These are phyloP conservation scores for Ustanciosporium gigantosporum DNA, from an alignment of 1,284 basidiomycete species.

Conservation along the genomic window DNA sequence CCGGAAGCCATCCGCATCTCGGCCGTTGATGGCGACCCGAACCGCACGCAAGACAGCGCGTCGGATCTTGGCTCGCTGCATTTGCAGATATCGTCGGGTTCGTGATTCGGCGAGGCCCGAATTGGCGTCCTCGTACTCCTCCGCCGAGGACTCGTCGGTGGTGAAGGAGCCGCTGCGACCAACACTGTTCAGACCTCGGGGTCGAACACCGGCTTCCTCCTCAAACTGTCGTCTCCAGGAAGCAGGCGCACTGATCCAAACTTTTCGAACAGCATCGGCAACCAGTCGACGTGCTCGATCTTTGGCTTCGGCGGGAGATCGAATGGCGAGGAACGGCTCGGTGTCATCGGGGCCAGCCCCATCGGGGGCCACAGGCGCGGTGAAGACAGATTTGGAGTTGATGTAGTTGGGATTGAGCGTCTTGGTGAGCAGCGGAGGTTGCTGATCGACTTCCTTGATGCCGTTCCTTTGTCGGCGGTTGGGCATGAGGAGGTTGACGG, in stretches of 20 bases:
- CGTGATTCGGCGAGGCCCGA: conserved; percentile 20
- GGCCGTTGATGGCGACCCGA: conserved; percentile 52
- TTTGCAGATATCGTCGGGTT: conserved; percentile 33
- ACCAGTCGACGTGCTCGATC: conserved; percentile 54
- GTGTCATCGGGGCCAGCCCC: conserved; percentile 39
- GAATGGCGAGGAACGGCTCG: conserved; percentile 55
- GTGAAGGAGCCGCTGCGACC: conserved; percentile 3
- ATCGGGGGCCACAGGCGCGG: conserved; percentile 43
- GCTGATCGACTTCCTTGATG: not conserved
- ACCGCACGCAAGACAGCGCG: conserved; percentile 49
- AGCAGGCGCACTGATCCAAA: conserved; percentile 56
- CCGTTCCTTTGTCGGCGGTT: conserved; percentile 2
- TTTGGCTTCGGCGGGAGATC: conserved; percentile 46
- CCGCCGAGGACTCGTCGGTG: conserved; percentile 20
- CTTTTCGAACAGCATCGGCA: conserved; percentile 54
- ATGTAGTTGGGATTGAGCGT: conserved; percentile 21
- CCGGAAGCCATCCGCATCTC: conserved; percentile 30
- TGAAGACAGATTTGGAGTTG: conserved; percentile 40
- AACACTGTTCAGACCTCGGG: conserved; percentile 2
- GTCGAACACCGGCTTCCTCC: conserved; percentile 32
- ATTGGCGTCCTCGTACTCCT: conserved; percentile 27
- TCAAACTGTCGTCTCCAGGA: conserved; percentile 56
- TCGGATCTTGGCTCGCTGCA: conserved; percentile 45
- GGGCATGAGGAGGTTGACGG: conserved; percentile 41
- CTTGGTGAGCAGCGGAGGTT: conserved; percentile 6